These are phyloP conservation scores for Solanum hybrid DNA, from an alignment of 305 asterid genomes.

Conservation along the genomic window DNA sequence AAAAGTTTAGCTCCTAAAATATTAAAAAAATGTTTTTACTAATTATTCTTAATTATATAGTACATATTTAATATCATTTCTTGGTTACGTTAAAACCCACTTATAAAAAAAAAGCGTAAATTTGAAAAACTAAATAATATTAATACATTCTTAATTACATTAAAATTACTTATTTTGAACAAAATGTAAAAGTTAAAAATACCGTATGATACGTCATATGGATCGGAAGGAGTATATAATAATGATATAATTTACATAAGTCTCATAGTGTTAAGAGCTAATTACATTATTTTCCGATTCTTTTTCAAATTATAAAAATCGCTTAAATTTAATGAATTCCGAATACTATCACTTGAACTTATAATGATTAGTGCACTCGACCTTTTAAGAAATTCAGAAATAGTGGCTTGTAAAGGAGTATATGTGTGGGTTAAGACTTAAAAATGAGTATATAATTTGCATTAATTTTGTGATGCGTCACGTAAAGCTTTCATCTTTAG, in stretches of 20 bases:
- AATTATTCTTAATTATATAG: neutral
- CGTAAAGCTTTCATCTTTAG: neutral
- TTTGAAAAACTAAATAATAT: neutral
- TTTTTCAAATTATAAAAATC: no score
- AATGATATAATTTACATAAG: neutral
- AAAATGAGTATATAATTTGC: neutral
- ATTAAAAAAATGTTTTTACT: neutral
- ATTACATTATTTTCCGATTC: accelerated
- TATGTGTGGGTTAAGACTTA: neutral
- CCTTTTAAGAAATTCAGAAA: neutral
- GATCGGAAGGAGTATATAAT: neutral
- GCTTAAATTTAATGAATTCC: no score
- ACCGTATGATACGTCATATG: neutral
- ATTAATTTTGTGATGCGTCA: neutral
- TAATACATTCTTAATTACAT: neutral
- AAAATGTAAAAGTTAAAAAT: neutral
- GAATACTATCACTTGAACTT: neutral
- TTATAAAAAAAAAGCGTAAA: neutral
- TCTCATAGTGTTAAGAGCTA: neutral
- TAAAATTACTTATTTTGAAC: neutral
- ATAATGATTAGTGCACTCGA: neutral
- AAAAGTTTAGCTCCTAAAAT: neutral
- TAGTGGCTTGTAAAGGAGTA: neutral
- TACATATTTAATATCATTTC: neutral
- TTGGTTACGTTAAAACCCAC: neutral